Evolutionary conservation across 768 basidiomycete genomes (phyloP), one percentile per base, ranked within the genome.

Genomic region (Gloeopeniophorella convolvens): DNA sequence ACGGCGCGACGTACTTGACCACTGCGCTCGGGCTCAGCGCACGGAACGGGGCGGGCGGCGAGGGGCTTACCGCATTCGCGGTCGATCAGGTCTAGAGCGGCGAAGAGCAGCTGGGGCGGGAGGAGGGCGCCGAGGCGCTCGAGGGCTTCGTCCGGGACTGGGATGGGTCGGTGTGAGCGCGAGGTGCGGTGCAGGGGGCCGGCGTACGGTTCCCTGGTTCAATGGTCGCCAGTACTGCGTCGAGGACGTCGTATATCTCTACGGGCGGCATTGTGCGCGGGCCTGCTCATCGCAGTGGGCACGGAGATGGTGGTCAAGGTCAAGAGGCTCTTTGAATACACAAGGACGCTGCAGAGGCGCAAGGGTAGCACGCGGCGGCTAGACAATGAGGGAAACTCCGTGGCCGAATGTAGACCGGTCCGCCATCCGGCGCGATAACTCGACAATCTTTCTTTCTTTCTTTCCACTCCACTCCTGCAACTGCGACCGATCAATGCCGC

Each of bases 71-170:
- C 83, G 56, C 76, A 77, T 50, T 76, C 75, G 26, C 77, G 72
- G 64, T 91, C 89, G 36, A 89, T 71, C n/a, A 90, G 68, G 60
- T 91, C 85, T 21, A 91, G 66, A 5, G 89, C 85, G 16, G 83
- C 82, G 2, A 87, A 60, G 16, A 89, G 64, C 12, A 82, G 69
- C 16, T 69, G 73, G 50, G 85, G 81, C 1, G 86, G 76, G 57
- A 89, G 74, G 45, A 88, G 62, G 33, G 72, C 64, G 21, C 74
- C 71, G 9, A 89, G 72, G 50, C 72, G 73, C 48, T 74, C 70
- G n/a, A 87, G 56, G 7, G 70, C 65, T 40, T 81, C 77, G 31
- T 84, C 80, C 36, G 69, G 60, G 50, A 75, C 71, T 74, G 54
- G 39, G 43, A 27, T 2, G 35, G 18, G 15, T 54, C 26, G 42